Evolutionary conservation across 768 basidiomycete genomes (phyloP).

Genomic region (Russula griseocarnosa): DNA sequence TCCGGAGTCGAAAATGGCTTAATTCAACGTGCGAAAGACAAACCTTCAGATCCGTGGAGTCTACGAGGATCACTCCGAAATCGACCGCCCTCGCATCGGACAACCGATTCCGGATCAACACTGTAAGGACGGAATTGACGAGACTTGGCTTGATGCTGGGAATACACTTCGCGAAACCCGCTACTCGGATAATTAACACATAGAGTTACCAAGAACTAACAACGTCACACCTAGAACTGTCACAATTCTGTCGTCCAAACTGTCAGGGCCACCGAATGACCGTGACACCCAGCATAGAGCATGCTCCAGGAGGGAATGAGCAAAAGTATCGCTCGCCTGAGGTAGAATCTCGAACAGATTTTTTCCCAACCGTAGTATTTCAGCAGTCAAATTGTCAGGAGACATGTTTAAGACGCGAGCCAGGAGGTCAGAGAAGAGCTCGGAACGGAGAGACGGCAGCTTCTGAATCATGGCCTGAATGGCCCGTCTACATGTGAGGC

Average conservation of each 20-base stretch:
- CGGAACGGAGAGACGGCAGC: conserved; percentile 10
- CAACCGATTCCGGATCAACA: conserved; percentile 59
- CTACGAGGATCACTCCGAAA: conserved; percentile 34
- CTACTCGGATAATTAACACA: conserved; percentile 18
- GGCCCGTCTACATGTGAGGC: conserved; percentile 14
- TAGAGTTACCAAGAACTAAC: neutral
- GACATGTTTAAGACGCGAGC: conserved; percentile 12
- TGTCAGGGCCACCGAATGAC: conserved; percentile 12
- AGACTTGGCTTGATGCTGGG: conserved; percentile 43
- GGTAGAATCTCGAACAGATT: conserved; percentile 4
- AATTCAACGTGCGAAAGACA: conserved; percentile 19
- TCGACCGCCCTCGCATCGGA: conserved; percentile 34
- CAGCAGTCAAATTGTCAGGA: conserved; percentile 6
- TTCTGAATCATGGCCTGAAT: conserved; percentile 13
- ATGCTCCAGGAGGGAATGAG: conserved; percentile 12
- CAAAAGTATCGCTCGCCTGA: conserved; percentile 8
- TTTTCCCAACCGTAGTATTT: conserved; percentile 10
- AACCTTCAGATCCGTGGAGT: conserved; percentile 54
- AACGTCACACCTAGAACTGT: conserved; percentile 16
- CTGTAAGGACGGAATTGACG: conserved; percentile 67
- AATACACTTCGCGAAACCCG: conserved; percentile 31
- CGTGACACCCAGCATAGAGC: conserved; percentile 14
- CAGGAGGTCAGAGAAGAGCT: conserved; percentile 17
- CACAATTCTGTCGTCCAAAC: neutral
- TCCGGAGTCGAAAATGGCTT: conserved; percentile 2